Evolutionary conservation across 495 filamentous ascomycete genomes (phyloP), one percentile per base, ranked within the genome.

Genomic region (Pyrenula aspistea): DNA sequence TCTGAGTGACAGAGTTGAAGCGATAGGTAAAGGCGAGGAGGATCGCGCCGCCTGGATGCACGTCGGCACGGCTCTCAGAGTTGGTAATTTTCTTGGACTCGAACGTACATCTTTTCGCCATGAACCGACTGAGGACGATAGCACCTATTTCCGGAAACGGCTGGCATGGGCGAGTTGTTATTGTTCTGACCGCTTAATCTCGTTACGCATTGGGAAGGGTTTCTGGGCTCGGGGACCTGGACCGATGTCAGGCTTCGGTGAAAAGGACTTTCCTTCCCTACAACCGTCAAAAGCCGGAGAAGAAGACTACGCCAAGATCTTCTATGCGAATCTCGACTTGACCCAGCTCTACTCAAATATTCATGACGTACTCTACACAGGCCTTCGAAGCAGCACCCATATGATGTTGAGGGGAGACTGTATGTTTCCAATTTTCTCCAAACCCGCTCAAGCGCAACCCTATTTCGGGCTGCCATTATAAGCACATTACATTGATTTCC

Each of bases 21-120:
- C 76, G 19, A 79, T 84, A 12, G 83, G 83, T 0, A 73, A 79
- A 24, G 83, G 82, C 10, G 80, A 84, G 65, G 83, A 86, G 64
- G 83, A 86, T 60, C 74, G 81, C 49, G 80, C 81, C 25, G 79
- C 80, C 2, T 86, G 83, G 83, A 84, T 84, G 82, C 82, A 84
- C 63, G 79, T 84, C 11, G 83, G 83, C 2, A 74, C 80, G 2
- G 83, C 83, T 1, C 60, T 86, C 11, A 73, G 83, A 47, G 77
- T 83, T n/a, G 83, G 78, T 0, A 84, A 84, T 60, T 84, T 83
- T 57, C 73, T 83, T 3, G 82, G 74, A 12, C 62, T 84, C 24
- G 83, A 86, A 59, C 68, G 75, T 55, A 76, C 82, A 49, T 73
- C 78, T 50, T 75, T 86, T 70, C 72, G 75, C 55, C 67, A 72